A percentile compares a stretch with the other conserved stretches of the same genome.
phyloP scores from a whole-genome alignment of 768 basidiomycete species.

The Tricholoma terreum region DNA sequence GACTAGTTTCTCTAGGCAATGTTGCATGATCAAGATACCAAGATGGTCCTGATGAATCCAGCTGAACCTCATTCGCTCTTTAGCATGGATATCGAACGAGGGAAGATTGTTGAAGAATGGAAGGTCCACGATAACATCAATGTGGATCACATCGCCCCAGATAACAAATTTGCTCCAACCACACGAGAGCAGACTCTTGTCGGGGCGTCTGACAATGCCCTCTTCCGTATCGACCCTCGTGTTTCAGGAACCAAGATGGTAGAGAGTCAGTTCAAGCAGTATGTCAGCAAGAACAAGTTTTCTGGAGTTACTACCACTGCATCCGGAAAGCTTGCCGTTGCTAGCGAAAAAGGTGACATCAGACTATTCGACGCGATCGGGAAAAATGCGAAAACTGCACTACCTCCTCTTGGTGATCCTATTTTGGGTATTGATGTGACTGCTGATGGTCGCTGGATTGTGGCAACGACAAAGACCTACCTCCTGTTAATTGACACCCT shows the following conservation, averaged over 20 bases:
- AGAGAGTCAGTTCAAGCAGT: slow-evolving; percentile 94
- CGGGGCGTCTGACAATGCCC: slow-evolving; percentile 88
- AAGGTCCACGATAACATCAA: slow-evolving; percentile 88
- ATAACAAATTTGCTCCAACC: slow-evolving; percentile 92
- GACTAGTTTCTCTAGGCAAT: slow-evolving; percentile 60
- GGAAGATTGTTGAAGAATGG: slow-evolving; percentile 98
- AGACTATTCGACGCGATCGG: slow-evolving; percentile 93
- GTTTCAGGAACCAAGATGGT: slow-evolving; percentile 91
- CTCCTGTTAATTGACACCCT: slow-evolving; percentile 91
- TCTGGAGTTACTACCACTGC: slow-evolving; percentile 90
- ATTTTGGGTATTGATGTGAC: slow-evolving; percentile 94
- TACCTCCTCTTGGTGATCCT: slow-evolving; percentile 93
- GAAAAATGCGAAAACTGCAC: slow-evolving; percentile 97
- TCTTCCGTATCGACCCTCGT: slow-evolving; percentile 98
- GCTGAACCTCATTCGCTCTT: slow-evolving; percentile 77
- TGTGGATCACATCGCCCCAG: slow-evolving; percentile 88
- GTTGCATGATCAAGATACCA: slow-evolving; percentile 94
- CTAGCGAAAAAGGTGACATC: slow-evolving; percentile 95
- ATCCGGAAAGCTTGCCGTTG: slow-evolving; percentile 84
- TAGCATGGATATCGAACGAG: slow-evolving; percentile 89
- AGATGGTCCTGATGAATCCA: slow-evolving; percentile 92
- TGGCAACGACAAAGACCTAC: slow-evolving; percentile 94
- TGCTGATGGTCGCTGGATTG: slow-evolving; percentile 89
- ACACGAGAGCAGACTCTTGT: slow-evolving; percentile 91
- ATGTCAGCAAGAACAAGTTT: slow-evolving; percentile 92